Conservation (phyloP, 108 stramenopile species). For the Cyclotella choctawhatcheeana region DNA sequence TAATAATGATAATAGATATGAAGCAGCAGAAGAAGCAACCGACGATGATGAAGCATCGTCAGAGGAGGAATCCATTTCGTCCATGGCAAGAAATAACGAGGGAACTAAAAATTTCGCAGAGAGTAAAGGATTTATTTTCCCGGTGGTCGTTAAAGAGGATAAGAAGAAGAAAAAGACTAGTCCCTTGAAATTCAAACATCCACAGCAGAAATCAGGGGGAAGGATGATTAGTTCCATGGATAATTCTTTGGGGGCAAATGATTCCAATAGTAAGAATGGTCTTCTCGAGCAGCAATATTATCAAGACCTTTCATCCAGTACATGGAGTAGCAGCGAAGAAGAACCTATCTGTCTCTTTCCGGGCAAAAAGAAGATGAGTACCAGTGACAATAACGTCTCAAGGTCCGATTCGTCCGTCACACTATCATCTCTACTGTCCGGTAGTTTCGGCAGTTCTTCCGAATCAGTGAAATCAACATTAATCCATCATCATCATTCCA, state of each 20-base stretch:
- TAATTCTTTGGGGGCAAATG: no score
- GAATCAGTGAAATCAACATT: no score
- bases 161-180: background rate
- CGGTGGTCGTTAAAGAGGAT: background rate
- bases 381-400: no score
- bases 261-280: no score
- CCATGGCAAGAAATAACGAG: background rate
- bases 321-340: background rate
- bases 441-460: background rate
- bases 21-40: background rate
- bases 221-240: no score
- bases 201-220: background rate
- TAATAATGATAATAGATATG: no score
- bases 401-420: background rate
- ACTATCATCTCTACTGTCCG: background rate
- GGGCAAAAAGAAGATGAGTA: background rate
- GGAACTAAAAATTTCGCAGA: slow-evolving; percentile 5
- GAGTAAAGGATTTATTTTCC: slow-evolving; percentile 1
- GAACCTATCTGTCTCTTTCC: background rate
- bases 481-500: no score
- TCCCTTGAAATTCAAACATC: background rate
- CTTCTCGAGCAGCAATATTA: background rate
- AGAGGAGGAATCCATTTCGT: background rate
- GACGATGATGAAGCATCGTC: background rate
- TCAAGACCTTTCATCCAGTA: background rate